Percentiles rank a stretch among this genome's conserved stretches.
These are phyloP conservation scores for Phoma sp. DNA, from an alignment of 2,329 filamentous ascomycete species.

Conservation along the genomic window DNA sequence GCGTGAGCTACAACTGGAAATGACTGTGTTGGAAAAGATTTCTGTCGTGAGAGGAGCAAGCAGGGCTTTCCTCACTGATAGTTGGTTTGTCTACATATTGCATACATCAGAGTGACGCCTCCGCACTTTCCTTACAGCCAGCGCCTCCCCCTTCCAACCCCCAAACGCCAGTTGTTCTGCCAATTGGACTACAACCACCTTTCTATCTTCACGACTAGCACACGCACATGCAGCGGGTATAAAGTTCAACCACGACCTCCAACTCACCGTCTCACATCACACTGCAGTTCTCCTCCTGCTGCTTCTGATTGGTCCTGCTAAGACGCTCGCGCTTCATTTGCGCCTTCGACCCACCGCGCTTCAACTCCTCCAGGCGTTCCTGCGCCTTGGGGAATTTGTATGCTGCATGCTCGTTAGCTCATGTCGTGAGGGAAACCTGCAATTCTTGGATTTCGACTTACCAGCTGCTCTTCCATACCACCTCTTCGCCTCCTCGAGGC, in stretches of 20 bases:
- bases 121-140: background rate
- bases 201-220: background rate
- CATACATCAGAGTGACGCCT: background rate
- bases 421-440: background rate
- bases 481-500: conserved; percentile 91
- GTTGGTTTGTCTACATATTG: no score
- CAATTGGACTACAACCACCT: background rate
- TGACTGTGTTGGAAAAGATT: no score
- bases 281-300: conserved; percentile 86
- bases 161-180: background rate
- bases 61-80: no score
- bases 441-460: conserved; percentile 58
- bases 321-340: conserved; percentile 79
- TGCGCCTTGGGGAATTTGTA: conserved; percentile 94
- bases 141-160: background rate
- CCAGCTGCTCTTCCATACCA: conserved; percentile 98
- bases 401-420: conserved; percentile 60
- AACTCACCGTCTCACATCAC: conserved; percentile 68
- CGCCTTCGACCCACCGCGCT: conserved; percentile 74
- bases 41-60: no score
- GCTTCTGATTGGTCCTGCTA: conserved; percentile 79
- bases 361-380: conserved; percentile 90
- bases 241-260: background rate
- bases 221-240: background rate
- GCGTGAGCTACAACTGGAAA: no score